Evolutionary conservation across 192 early-diverging fungal species (phyloP), one percentile per base, ranked within the genome.

Genomic region (Coemansia sp.): DNA sequence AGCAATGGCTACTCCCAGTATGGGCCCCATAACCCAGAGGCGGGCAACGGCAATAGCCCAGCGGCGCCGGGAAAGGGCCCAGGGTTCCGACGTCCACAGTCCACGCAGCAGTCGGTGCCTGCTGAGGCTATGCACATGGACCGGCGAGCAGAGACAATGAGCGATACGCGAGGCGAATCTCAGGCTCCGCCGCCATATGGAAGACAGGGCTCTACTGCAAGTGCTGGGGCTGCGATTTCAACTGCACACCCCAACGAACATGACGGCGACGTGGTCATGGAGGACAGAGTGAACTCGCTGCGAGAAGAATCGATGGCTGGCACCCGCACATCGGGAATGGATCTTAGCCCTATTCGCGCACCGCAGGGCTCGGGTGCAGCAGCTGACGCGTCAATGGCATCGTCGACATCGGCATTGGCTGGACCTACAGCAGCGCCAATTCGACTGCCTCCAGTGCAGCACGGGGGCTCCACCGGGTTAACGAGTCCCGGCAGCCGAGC

Each of bases 381-480:
- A 2, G 31, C 48, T n/a, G 48, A 50, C 15, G 15, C 32, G n/a
- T 50, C 48, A 15, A 32, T 50, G n/a, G 53, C 58, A 0, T 42
- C 52, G 28, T 70, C 63, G 9, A 51, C 56, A 5, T 40, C 63
- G 1, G 63, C 63, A 45, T 63, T 60, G n/a, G 51, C 67, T 28
- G 74, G 74, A 2, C 67, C 62, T 14, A 77, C 67, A 7, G 67
- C 74, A 0, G 74, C 74, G 2, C 74, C 74, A 14, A 77, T 77
- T 2, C 28, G 74, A 17, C 49, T 77, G 39, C 74, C 74, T 14
- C 74, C 74, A 2, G 74, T 77, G 46, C 74, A 77, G 60, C 36
- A 66, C 31, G 60, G 67, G 9, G 62, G 63, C 7, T 26, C 36
- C 17, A 55, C 59, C 15, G 46, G 48, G 9, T 38, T 76, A 31